Evolutionary conservation across 495 filamentous ascomycete species (phyloP), one percentile per base, ranked within the genome.

Genomic region (Tuber calosporum): DNA sequence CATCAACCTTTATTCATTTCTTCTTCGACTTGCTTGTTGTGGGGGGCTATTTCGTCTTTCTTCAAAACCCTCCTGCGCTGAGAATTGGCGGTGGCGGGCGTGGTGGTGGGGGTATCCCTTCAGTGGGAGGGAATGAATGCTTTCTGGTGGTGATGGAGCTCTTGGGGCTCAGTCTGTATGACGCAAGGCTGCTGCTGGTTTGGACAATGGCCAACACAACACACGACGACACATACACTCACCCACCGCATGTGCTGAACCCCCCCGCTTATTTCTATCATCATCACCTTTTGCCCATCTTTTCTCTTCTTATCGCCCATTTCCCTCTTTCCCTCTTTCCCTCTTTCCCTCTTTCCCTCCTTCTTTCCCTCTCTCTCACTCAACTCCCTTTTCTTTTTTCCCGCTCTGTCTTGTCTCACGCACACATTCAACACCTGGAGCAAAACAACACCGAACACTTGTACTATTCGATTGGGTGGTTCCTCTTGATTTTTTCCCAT

Each of bases 381-480:
- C 53, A 62, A 62, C 53, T 62, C 53, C 4, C 30, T 13, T 15
- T 17, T 34, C 13, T 30, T 34, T 62, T 62, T 34, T 62, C 13
- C 11, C 53, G 4, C 53, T 30, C 53, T 30, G 26, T 62, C 26
- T 62, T 62, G 34, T 62, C 53, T 70, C 71, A 76, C 68, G 38
- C 74, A 77, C 73, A 78, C 67, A 70, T 71, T 73, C 74, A 77
- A 45, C 58, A 67, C 62, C 69, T 41, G 42, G 69, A 72, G 53
- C 40, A 68, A 42, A 69, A 74, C 69, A 77, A 70, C 75, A 78
- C 76, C 66, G 76, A 70, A 78, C 67, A 78, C 45, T 78, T 78
- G 76, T 78, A 78, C 71, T 78, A 78, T 78, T 78, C 73, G 70
- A 68, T 78, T 77, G 71, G 76, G 74, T 42, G 67, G 72, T 80